A percentile compares a stretch with the other conserved stretches of the same genome.
These are phyloP conservation scores for Saussurea involucrata DNA, from an alignment of 129 eudicot species.

Conservation along the genomic window DNA sequence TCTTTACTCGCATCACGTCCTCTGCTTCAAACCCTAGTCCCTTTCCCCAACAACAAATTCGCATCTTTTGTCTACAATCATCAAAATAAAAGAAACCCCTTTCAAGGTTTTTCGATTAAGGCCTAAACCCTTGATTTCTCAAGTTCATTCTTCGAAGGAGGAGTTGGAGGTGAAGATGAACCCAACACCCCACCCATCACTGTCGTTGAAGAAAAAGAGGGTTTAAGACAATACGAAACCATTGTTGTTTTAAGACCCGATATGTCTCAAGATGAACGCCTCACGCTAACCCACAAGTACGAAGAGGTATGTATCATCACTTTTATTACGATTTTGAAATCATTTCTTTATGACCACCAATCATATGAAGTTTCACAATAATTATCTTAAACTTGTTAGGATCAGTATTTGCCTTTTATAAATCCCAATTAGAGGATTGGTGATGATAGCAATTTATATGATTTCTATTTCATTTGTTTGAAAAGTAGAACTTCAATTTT, in stretches of 20 bases:
- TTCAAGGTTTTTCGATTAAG: conserved; percentile 28
- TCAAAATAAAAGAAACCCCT: conserved; percentile 1
- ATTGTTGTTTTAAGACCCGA: conserved; percentile 86
- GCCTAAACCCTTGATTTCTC: conserved; percentile 69
- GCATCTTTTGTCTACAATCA: too few relatives aligned
- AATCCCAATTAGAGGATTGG: too few relatives aligned
- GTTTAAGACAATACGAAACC: conserved; percentile 73
- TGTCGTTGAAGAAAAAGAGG: conserved; percentile 69
- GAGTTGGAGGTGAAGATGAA: conserved; percentile 61
- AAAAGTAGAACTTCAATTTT: too few relatives aligned
- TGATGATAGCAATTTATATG: too few relatives aligned
- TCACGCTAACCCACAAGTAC: conserved; percentile 74
- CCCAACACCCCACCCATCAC: conserved; percentile 35
- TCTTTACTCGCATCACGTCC: conserved; percentile 26
- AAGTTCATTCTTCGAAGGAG: conserved; percentile 77
- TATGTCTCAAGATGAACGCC: conserved; percentile 88
- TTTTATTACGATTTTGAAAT: neutral
- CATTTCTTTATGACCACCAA: too few relatives aligned
- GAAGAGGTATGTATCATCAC: conserved; percentile 78
- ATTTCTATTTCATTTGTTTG: too few relatives aligned
- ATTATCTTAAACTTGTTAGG: too few relatives aligned
- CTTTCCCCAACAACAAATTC: conserved; percentile 14
- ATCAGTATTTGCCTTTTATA: too few relatives aligned
- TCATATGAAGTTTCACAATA: too few relatives aligned
- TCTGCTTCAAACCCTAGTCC: conserved; percentile 22